Evolutionary conservation across 2,329 filamentous ascomycete species (phyloP).

Genomic region (Fusarium citri): DNA sequence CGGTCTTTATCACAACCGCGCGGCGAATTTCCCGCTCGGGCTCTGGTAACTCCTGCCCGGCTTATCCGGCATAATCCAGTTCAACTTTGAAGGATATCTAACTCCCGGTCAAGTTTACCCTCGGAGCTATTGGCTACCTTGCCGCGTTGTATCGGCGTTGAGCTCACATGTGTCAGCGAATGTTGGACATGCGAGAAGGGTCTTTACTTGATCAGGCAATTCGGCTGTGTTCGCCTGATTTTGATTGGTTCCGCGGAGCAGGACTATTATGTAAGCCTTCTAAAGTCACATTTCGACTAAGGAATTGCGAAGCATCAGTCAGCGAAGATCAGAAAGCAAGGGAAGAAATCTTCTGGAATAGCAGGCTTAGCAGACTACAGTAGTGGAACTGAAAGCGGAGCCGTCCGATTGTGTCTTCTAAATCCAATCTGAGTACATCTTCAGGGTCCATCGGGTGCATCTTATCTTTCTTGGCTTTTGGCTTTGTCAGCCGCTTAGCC

Average conservation of each 20-base stretch:
- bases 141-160: constrained; percentile 28
- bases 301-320: constrained; percentile 47
- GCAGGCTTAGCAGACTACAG: neutral
- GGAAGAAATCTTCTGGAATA: constrained; percentile 14
- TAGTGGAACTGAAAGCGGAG: constrained; percentile 37
- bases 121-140: constrained; percentile 11
- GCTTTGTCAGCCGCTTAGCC: constrained; percentile 38
- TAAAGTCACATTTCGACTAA: constrained; percentile 21
- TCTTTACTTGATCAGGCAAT: constrained; percentile 32
- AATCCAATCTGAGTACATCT: constrained; percentile 3
- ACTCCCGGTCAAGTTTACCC: constrained; percentile 16
- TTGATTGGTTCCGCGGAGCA: constrained; percentile 8
- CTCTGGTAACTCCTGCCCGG: constrained; percentile 21
- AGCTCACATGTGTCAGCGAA: constrained; percentile 37
- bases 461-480: constrained; percentile 21
- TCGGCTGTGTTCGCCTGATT: constrained; percentile 9
- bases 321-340: constrained; percentile 26
- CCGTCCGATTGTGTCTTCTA: constrained; percentile 5
- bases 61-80: constrained; percentile 38
- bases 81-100: neutral
- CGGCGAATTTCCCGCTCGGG: constrained; percentile 43
- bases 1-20: constrained; percentile 42
- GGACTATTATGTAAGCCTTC: constrained; percentile 41
- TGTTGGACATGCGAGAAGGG: constrained; percentile 6
- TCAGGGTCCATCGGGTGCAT: constrained; percentile 13